Evolutionary conservation across 129 eudicot species (phyloP).

Genomic region (Lactuca sativa): DNA sequence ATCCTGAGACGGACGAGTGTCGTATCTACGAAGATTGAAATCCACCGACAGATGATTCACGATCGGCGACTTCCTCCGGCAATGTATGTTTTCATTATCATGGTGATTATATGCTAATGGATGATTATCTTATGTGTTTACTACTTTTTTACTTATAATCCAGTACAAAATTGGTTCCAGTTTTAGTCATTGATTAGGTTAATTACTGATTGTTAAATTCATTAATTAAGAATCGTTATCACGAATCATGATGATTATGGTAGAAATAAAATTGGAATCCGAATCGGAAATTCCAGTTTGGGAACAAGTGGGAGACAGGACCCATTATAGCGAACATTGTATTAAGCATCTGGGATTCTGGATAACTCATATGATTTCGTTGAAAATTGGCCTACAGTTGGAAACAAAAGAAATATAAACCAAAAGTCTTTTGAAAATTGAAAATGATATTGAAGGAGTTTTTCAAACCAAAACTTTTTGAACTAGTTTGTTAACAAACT

Average conservation of each 20-base stretch:
- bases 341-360: constrained; percentile 14
- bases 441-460: no score
- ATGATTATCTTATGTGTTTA: constrained; percentile 2
- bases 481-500: no score
- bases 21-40: constrained; percentile 39
- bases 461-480: no score
- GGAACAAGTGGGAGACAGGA: neutral
- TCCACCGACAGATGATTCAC: constrained; percentile 8
- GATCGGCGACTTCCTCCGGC: constrained; percentile 5
- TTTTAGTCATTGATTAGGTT: neutral
- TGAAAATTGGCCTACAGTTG: no score
- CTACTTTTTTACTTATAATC: neutral
- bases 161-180: neutral
- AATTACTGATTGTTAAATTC: neutral
- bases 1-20: constrained; percentile 50
- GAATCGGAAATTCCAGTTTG: neutral
- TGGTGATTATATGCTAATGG: constrained; percentile 15
- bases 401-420: no score
- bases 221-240: neutral
- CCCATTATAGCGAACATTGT: neutral
- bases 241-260: neutral
- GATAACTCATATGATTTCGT: neutral
- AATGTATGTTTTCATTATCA: constrained; percentile 16
- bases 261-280: constrained; percentile 4
- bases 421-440: no score